phyloP scores from a whole-genome alignment of 2,329 filamentous ascomycete species.

The Eurotiales sp. region DNA sequence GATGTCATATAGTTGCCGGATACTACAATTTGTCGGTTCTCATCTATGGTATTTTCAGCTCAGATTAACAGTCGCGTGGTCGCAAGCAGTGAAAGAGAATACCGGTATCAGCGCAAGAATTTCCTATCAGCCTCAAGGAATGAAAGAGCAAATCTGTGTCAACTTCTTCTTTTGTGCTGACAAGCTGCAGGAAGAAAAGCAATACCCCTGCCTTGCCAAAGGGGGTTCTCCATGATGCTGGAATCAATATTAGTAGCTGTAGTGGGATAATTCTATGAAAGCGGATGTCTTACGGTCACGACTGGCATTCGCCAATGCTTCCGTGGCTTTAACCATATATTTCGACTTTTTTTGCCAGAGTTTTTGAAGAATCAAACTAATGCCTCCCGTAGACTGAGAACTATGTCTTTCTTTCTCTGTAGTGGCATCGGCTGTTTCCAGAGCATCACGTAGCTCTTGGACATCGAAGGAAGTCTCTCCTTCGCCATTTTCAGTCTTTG shows the following conservation, averaged over 20 bases:
- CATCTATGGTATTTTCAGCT: constrained; percentile 31
- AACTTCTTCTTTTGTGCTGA: constrained; percentile 28
- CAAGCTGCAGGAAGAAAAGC: constrained; percentile 38
- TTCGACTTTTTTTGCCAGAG: constrained; percentile 36
- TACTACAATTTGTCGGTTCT: constrained; percentile 39
- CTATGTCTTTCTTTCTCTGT: constrained; percentile 20
- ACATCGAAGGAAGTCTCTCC: constrained; percentile 23
- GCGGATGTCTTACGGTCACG: constrained; percentile 34
- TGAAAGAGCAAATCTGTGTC: constrained; percentile 34
- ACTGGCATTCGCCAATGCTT: constrained; percentile 40
- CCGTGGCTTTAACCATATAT: constrained; percentile 33
- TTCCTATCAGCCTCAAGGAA: constrained; percentile 41
- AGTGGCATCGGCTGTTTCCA: constrained; percentile 27
- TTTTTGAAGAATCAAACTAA: constrained; percentile 28
- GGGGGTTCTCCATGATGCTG: constrained; percentile 37
- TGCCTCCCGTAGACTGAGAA: constrained; percentile 23
- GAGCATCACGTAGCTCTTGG: constrained; percentile 26
- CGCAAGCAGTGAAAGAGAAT: constrained; percentile 11
- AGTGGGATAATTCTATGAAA: constrained; percentile 7
- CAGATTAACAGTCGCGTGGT: constrained; percentile 5
- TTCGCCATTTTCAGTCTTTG: constrained; percentile 19
- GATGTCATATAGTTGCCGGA: constrained; percentile 36
- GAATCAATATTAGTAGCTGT: constrained; percentile 13
- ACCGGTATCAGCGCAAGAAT: constrained; percentile 45
- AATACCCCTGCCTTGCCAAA: constrained; percentile 40